Conservation (phyloP, 2,329 filamentous ascomycete species). For the Epichloe typhina region DNA sequence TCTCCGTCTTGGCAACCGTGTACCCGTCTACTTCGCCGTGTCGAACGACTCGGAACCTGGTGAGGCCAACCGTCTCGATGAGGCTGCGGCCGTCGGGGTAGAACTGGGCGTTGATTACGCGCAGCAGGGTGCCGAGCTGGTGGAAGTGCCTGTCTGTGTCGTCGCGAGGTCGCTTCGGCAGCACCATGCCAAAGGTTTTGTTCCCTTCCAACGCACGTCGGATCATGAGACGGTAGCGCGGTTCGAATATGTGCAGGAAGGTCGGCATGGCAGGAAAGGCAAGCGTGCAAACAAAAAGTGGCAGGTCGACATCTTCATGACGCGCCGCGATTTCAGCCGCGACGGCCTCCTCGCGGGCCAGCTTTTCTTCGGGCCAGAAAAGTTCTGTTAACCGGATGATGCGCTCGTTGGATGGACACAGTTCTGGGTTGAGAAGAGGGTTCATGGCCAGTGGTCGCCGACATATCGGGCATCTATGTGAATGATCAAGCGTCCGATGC, state of each 20-base stretch:
- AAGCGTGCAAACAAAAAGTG: conserved; percentile 72
- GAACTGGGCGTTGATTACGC: conserved; percentile 60
- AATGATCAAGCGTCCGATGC: conserved; percentile 62
- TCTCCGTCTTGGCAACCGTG: conserved; percentile 59
- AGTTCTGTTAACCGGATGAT: conserved; percentile 49
- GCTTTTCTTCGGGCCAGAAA: conserved; percentile 57
- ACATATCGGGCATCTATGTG: conserved; percentile 68
- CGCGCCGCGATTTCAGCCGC: conserved; percentile 43
- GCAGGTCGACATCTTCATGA: conserved; percentile 45
- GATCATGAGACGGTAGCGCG: conserved; percentile 85
- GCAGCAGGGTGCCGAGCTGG: conserved; percentile 65
- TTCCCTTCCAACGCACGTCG: conserved; percentile 58
- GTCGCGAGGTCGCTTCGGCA: conserved; percentile 43
- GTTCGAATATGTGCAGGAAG: conserved; percentile 84
- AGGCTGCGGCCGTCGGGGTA: conserved; percentile 71
- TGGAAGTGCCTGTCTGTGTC: conserved; percentile 37
- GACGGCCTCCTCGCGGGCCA: conserved; percentile 40
- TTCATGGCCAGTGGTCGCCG: conserved; percentile 47
- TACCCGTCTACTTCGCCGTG: conserved; percentile 63
- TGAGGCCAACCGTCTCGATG: conserved; percentile 63
- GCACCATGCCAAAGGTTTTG: conserved; percentile 74
- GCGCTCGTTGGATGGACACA: conserved; percentile 45
- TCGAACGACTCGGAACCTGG: conserved; percentile 59
- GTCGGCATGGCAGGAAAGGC: conserved; percentile 74
- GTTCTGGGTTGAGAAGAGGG: conserved; percentile 25